Base-by-base conservation (phyloP, 2,329 filamentous ascomycete species). In the Pestalotiopsis sp. region DNA sequence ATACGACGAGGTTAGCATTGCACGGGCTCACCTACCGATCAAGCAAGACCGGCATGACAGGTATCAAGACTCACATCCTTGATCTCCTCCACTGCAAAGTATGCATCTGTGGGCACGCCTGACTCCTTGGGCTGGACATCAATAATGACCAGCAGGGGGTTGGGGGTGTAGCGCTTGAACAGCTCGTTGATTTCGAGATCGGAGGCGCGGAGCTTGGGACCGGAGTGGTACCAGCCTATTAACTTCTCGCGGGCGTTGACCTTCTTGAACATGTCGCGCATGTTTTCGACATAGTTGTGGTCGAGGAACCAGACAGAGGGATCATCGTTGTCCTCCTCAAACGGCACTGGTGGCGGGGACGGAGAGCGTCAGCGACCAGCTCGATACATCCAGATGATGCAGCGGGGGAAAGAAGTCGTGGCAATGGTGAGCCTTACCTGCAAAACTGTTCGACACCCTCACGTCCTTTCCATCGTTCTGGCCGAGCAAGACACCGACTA, bases 261-360 rank as follows among this genome's bases (percentile, higher is more conserved):
- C 85, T 98, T 98, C 87, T 99, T 99, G 89, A 99, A 99, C 96
- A 99, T 99, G 83, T 98, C 96, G 84, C 96, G 97, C 96, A 99
- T 99, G 75, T 92, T 93, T 83, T 99, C 96, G 82, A 99, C 93
- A 78, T 98, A 99, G 88, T 98, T 98, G 88, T 99, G 96, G 81
- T 99, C 96, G 73, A 99, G 85, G 81, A 98, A 99, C 96, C 96
- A 99, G 79, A 99, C 96, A 45, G 95, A 97, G 3, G 95, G 95
- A 80, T 99, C 95, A 84, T 97, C 97, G 78, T 98, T 96, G 81
- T 99, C 96, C 85, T 99, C 96, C 83, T 99, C 96, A 78, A 99
- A 99, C 1, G 96, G 96, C 60, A 98, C 96, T 97, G 77, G 71
- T 72, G 52, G 45, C 20, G 45, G 61, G 36, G 52, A 66, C 59